Percentiles rank a stretch among this genome's conserved stretches.
Evolutionary conservation across 2,329 filamentous ascomycete genomes (phyloP).

Genomic region (Phaeosphaeriaceae sp.): DNA sequence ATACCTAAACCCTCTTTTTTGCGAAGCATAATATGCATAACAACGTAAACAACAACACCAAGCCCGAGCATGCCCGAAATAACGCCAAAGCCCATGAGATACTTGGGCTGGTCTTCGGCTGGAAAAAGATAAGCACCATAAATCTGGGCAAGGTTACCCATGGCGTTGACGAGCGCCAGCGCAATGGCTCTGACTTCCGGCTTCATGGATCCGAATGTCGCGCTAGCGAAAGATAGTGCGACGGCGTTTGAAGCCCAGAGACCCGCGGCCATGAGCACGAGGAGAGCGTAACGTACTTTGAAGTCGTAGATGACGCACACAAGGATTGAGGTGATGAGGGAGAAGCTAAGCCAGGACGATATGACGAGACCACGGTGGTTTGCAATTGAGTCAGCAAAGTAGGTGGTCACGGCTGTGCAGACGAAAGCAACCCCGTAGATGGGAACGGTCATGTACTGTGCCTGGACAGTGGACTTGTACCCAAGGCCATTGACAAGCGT

Average conservation of each 20-base stretch:
- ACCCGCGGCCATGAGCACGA: constrained; percentile 63
- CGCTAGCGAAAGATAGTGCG: constrained; percentile 59
- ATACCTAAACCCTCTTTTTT: constrained; percentile 28
- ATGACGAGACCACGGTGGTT: constrained; percentile 58
- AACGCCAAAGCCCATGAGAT: constrained; percentile 44
- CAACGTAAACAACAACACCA: constrained; percentile 34
- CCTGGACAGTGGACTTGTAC: constrained; percentile 52
- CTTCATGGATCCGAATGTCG: constrained; percentile 58
- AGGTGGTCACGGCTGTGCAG: constrained; percentile 54
- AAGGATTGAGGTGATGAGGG: constrained; percentile 48
- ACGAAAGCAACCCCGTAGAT: constrained; percentile 63
- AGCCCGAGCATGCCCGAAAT: constrained; percentile 42
- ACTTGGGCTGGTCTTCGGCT: constrained; percentile 54
- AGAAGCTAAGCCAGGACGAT: constrained; percentile 54
- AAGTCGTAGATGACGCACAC: constrained; percentile 57
- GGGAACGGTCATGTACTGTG: constrained; percentile 61
- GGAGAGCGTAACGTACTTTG: constrained; percentile 60
- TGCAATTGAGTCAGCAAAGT: constrained; percentile 56
- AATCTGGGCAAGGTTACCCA: constrained; percentile 63
- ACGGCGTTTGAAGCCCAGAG: constrained; percentile 62
- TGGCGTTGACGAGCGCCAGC: constrained; percentile 60
- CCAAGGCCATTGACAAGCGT: constrained; percentile 60
- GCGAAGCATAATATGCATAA: constrained; percentile 37
- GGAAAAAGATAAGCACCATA: constrained; percentile 63
- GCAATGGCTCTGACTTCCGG: constrained; percentile 60